phyloP scores from a whole-genome alignment of 139 green algal genomes.

The Closterium sp. region DNA sequence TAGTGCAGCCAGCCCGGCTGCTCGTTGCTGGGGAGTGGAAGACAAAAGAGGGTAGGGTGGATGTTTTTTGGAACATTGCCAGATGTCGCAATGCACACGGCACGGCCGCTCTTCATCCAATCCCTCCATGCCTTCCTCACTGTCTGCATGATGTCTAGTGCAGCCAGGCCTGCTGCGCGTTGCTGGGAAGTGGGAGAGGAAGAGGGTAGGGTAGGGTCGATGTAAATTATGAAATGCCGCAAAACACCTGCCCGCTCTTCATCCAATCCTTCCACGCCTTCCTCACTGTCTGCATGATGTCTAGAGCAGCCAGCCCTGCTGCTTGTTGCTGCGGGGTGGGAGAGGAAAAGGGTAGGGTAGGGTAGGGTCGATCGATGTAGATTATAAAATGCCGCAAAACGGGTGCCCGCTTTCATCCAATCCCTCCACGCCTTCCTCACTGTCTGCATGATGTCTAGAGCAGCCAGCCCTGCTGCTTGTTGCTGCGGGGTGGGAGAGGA shows the following conservation, averaged over 20 bases:
- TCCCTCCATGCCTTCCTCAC: not conserved
- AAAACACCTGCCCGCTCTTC: not conserved
- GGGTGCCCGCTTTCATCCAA: not conserved
- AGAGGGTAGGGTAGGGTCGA: too few species aligned
- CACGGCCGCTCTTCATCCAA: not conserved
- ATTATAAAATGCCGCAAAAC: too few species aligned
- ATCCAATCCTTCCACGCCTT: not conserved
- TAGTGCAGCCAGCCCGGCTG: not conserved
- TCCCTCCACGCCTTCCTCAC: not conserved
- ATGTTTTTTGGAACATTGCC: too few species aligned
- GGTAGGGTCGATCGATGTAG: too few species aligned
- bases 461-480: not conserved
- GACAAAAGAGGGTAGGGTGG: too few species aligned
- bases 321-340: not conserved
- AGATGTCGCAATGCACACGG: too few species aligned
- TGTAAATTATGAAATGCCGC: too few species aligned
- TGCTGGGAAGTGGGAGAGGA: not conserved
- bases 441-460: not conserved
- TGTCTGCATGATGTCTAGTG: constrained; percentile 2
- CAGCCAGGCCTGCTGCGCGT: constrained; percentile 21
- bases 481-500: not conserved
- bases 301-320: not conserved
- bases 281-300: not conserved
- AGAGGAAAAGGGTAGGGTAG: too few species aligned
- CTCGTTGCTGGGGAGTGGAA: not conserved